Evolutionary conservation across 2,329 filamentous ascomycete genomes (phyloP), one percentile per base, ranked within the genome.

Genomic region (Pyricularia sp.): DNA sequence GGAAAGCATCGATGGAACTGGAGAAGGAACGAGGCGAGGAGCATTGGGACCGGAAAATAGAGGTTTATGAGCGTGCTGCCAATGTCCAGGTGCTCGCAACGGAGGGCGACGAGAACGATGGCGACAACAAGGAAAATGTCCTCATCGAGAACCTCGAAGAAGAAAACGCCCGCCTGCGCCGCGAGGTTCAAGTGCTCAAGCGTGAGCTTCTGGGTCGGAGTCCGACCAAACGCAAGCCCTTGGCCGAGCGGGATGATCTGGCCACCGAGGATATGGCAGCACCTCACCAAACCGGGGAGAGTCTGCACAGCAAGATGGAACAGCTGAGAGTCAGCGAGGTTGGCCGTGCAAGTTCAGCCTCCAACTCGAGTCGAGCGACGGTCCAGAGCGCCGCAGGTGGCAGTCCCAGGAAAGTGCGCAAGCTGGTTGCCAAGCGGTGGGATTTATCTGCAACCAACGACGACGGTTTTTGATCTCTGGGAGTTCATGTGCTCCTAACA

Each of bases 41-140:
- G 73, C 91, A 96, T 75, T 84, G 94, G 72, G 93, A 97, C 74
- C 85, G 85, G 69, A 99, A 99, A 77, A 82, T 74, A 8, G 93
- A 84, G 66, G 78, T 85, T 0, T 78, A 85, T 60, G 82, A 84
- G 72, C 78, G 81, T 8, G 61, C 70, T 33, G 66, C 68, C 22
- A 65, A 44, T 0, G 63, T 62, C 1, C 49, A 22, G 26, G 57
- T 59, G 2, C 26, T 35, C 3, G 24, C 67, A 69, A 26, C 62
- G 62, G 63, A 70, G 68, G 69, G 70, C 67, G 28, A 60, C 69
- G 65, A 65, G 64, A 24, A 71, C 62, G 70, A 72, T 44, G 82
- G 82, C 10, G 78, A 81, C 70, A 76, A 75, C 68, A 88, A 89
- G 70, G 84, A 88, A 72, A 88, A 88, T 60, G 76, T 83, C 2